phyloP scores from a whole-genome alignment of 2,329 filamentous ascomycete species.

The Sporothrix schenckii region DNA sequence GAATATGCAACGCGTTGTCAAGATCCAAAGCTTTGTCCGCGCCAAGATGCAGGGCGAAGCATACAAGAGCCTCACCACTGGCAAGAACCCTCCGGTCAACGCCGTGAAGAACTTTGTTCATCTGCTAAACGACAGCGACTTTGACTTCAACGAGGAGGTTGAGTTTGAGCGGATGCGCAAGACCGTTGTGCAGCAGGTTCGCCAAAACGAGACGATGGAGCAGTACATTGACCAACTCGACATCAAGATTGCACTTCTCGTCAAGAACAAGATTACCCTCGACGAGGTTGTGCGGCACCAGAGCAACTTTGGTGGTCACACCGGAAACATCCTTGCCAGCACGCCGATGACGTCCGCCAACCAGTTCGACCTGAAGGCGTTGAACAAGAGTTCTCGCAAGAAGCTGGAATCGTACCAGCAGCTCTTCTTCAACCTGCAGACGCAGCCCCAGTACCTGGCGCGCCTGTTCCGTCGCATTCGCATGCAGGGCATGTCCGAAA shows the following conservation, averaged over 20 bases:
- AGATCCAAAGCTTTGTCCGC: conserved; percentile 95
- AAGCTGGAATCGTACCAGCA: conserved; percentile 98
- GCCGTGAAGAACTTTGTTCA: conserved; percentile 99
- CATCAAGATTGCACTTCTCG: conserved; percentile 96
- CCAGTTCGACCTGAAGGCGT: conserved; percentile 92
- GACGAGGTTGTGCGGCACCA: conserved; percentile 98
- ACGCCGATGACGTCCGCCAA: conserved; percentile 86
- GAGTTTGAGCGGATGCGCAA: conserved; percentile 95
- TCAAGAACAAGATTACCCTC: conserved; percentile 99
- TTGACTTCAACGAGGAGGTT: conserved; percentile 98
- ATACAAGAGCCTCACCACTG: conserved; percentile 94
- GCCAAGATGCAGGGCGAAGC: conserved; percentile 95
- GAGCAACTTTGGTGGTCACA: conserved; percentile 87
- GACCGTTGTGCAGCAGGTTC: conserved; percentile 94
- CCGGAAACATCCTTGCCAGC: conserved; percentile 78
- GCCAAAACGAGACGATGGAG: conserved; percentile 94
- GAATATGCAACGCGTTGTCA: conserved; percentile 99
- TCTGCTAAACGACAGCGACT: conserved; percentile 94
- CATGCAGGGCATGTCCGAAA: conserved; percentile 82
- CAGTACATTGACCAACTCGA: conserved; percentile 98
- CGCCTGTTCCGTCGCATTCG: conserved; percentile 82
- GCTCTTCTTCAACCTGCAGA: conserved; percentile 95
- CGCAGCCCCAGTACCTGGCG: conserved; percentile 91
- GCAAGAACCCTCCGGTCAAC: conserved; percentile 94
- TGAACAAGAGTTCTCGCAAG: conserved; percentile 94